Base-by-base conservation (phyloP, 257 asterid species). In the Nicotiana obtusifolia region DNA sequence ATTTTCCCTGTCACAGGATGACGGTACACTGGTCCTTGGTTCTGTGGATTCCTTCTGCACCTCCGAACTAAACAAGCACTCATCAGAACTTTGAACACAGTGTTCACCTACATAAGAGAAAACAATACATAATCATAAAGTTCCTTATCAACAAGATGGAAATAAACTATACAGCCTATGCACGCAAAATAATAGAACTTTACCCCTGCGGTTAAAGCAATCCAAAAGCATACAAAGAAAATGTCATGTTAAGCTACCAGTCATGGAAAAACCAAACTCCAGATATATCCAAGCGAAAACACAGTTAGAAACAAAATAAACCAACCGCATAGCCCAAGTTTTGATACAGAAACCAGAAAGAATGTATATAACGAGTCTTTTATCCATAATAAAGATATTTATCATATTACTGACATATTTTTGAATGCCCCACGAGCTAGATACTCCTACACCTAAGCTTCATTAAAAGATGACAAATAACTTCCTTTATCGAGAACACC, bases 1-100 rank as follows among this genome's bases (percentile, higher is more conserved):
- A 80, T 28, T 82, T 83, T 92, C 97, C 86, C 77, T 90, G 81
- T 92, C 98, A 77, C 85, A 77, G 41, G 83, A 78, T 73, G 75
- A 75, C 64, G 64, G 76, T 26, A 76, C 49, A 76, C 86, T 22
- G 60, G 90, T 65, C 82, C 81, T 82, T 77, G 90, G 83, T 81
- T 94, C 97, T 77, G 87, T 84, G 83, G 75, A 71, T 80, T 88
- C 93, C 78, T 77, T 83, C 16, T 26, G 44, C 57, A 80, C 80
- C 26, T 90, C 95, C 30, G 93, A 82, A 83, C 83, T 65, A 80
- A 53, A 60, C 35, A 80, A 64, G 76, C 76, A 76, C 71, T 82
- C 90, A 1, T 77, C 82, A 41, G 80, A 78, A 84, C 76, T 85
- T 84, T 83, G 90, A 76, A 88, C 88, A n/a, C 44, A 53, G 76